phyloP scores from a whole-genome alignment of 179 eudicot genomes.

The Corrigiola litoralis region DNA sequence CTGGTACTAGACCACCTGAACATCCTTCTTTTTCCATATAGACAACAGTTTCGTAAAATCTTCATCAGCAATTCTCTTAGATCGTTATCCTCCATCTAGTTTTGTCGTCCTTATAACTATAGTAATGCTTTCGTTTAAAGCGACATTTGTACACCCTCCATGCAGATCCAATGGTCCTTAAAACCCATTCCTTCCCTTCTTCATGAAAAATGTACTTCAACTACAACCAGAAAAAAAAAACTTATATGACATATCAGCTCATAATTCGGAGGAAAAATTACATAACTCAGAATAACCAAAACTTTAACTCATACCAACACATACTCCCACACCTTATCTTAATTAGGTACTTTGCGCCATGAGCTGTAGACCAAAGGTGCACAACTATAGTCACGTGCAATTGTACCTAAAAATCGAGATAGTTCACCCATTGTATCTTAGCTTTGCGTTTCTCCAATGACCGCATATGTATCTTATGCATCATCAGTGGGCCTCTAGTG shows the following conservation, averaged over 20 bases:
- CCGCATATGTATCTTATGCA: background rate
- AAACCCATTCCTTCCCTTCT: background rate
- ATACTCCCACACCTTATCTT: slow-evolving; percentile 16
- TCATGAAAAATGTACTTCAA: background rate
- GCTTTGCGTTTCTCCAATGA: background rate
- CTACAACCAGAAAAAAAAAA: too few relatives aligned
- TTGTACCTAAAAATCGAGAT: slow-evolving; percentile 13
- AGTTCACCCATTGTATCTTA: background rate
- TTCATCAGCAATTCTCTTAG: background rate
- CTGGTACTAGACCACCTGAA: background rate
- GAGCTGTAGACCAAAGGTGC: background rate
- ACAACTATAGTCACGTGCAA: background rate
- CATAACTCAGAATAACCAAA: too few relatives aligned
- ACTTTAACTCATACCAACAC: slow-evolving; percentile 4
- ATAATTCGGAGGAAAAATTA: too few relatives aligned
- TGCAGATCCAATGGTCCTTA: background rate
- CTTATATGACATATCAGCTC: too few relatives aligned
- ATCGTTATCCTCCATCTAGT: background rate
- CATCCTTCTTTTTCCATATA: background rate
- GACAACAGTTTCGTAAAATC: background rate
- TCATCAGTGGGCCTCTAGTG: slow-evolving; percentile 8
- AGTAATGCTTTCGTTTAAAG: background rate
- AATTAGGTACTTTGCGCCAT: background rate
- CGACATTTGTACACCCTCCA: background rate
- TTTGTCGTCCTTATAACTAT: background rate